Conservation (phyloP, 192 early-diverging fungal genomes). For the Thamnidium elegans region DNA sequence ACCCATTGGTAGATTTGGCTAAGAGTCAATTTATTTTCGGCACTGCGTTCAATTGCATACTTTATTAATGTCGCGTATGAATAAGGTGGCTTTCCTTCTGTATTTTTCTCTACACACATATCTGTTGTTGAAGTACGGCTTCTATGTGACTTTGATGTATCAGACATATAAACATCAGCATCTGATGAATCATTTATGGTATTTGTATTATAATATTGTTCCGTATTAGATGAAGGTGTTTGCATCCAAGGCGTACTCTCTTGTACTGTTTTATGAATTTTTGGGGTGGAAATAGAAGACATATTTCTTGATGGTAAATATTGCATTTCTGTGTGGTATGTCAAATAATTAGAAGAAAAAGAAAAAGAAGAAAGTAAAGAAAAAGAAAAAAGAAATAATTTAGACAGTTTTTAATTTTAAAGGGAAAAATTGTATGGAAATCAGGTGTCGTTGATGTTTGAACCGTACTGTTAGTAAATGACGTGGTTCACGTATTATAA, state of each 20-base stretch:
- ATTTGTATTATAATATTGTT: neutral
- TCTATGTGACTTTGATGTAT: slow-evolving; percentile 10
- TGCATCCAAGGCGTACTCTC: slow-evolving; percentile 9
- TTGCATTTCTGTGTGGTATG: neutral
- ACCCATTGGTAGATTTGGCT: slow-evolving; percentile 81
- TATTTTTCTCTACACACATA: slow-evolving; percentile 35
- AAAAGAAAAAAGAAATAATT: neutral
- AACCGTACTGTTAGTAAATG: slow-evolving; percentile 14
- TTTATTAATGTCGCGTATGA: slow-evolving; percentile 78
- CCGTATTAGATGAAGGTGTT: neutral
- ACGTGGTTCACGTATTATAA: slow-evolving; percentile 1
- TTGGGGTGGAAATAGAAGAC: slow-evolving; percentile 2
- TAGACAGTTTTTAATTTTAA: neutral
- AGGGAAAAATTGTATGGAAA: neutral
- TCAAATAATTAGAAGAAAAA: neutral
- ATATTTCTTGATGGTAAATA: slow-evolving; percentile 4
- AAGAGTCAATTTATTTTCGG: slow-evolving; percentile 66
- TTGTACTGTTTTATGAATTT: neutral
- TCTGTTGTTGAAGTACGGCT: slow-evolving; percentile 16
- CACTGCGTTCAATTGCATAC: slow-evolving; percentile 67
- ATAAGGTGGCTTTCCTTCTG: slow-evolving; percentile 64
- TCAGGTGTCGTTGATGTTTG: slow-evolving; percentile 14
- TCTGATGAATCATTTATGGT: slow-evolving; percentile 1
- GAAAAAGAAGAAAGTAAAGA: neutral
- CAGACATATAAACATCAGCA: slow-evolving; percentile 8